Conservation (phyloP, 768 basidiomycete species). For the Coprinopsis cinerea region DNA sequence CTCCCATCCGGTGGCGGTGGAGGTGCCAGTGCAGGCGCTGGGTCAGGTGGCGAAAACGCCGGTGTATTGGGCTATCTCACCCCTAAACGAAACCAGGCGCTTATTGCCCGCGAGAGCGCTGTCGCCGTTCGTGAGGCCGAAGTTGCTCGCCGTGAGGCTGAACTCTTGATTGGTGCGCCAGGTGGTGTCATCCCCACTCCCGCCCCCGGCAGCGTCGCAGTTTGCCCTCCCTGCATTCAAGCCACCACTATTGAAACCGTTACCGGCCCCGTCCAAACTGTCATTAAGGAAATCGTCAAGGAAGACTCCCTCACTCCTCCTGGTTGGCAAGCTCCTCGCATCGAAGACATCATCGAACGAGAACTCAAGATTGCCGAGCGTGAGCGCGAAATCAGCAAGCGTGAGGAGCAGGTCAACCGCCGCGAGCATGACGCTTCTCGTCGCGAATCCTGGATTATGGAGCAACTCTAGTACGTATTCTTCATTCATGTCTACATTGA, state of each 20-base stretch:
- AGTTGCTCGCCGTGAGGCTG: conserved; percentile 85
- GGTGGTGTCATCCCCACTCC: conserved; percentile 63
- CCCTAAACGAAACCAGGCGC: conserved; percentile 76
- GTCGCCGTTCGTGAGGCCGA: conserved; percentile 83
- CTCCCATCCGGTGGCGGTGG: conserved; percentile 70
- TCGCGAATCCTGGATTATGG: conserved; percentile 90
- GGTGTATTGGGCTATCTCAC: conserved; percentile 71
- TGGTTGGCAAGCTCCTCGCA: conserved; percentile 72
- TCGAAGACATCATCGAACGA: conserved; percentile 78
- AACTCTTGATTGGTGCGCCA: conserved; percentile 75
- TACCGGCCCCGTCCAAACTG: conserved; percentile 57
- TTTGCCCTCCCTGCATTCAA: conserved; percentile 54
- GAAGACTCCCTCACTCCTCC: conserved; percentile 75
- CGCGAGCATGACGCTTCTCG: conserved; percentile 83
- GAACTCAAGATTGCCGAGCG: conserved; percentile 82
- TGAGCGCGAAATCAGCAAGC: conserved; percentile 80
- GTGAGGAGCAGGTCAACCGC: conserved; percentile 81
- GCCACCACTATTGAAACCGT: conserved; percentile 53
- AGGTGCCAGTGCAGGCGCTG: conserved; percentile 25
- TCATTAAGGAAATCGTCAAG: conserved; percentile 84
- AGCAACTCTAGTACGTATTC: conserved; percentile 72
- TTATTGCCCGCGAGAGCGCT: conserved; percentile 72
- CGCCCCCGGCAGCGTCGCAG: conserved; percentile 34
- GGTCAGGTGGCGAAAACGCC: conserved; percentile 26
- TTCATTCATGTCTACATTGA: background rate